Percentiles rank a stretch among this genome's conserved stretches.
These are phyloP conservation scores for Chytriomyces confervae DNA, from an alignment of 192 early-diverging fungal genomes.

Conservation along the genomic window DNA sequence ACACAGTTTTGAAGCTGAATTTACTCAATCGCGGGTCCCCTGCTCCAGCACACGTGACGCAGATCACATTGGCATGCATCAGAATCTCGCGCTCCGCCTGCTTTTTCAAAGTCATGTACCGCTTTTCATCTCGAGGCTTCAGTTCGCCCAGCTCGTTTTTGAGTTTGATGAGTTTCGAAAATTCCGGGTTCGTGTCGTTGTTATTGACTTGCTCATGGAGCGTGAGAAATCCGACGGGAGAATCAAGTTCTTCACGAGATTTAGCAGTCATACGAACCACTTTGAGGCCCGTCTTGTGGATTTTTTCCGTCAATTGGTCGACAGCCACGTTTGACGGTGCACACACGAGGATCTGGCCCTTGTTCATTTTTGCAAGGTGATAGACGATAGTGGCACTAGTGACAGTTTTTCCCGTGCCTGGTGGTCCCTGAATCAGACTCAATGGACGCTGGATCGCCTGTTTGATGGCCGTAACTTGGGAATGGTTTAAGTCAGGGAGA, in stretches of 20 bases:
- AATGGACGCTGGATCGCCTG: conserved; percentile 90
- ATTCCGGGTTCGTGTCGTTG: conserved; percentile 91
- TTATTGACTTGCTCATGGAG: conserved; percentile 97
- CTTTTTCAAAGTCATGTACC: conserved; percentile 81
- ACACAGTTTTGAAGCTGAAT: conserved; percentile 89
- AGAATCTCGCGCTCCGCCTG: conserved; percentile 93
- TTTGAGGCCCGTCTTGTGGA: conserved; percentile 91
- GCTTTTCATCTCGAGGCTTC: conserved; percentile 82
- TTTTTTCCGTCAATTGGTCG: conserved; percentile 97
- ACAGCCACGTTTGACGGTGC: conserved; percentile 99
- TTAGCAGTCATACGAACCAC: conserved; percentile 95
- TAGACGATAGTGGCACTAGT: conserved; percentile 98
- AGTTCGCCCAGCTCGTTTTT: conserved; percentile 92
- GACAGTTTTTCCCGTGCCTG: conserved; percentile 98
- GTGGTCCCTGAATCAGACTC: conserved; percentile 88
- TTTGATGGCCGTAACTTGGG: conserved; percentile 95
- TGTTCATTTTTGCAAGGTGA: conserved; percentile 89
- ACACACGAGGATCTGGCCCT: conserved; percentile 91
- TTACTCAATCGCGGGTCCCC: conserved; percentile 91
- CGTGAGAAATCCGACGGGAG: conserved; percentile 90
- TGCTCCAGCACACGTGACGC: conserved; percentile 96
- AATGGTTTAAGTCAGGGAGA: conserved; percentile 95
- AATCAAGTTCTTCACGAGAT: conserved; percentile 91
- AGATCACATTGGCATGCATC: conserved; percentile 92
- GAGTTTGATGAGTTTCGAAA: conserved; percentile 89